Conservation (phyloP, 768 basidiomycete species). For the Piloderma croceum region DNA sequence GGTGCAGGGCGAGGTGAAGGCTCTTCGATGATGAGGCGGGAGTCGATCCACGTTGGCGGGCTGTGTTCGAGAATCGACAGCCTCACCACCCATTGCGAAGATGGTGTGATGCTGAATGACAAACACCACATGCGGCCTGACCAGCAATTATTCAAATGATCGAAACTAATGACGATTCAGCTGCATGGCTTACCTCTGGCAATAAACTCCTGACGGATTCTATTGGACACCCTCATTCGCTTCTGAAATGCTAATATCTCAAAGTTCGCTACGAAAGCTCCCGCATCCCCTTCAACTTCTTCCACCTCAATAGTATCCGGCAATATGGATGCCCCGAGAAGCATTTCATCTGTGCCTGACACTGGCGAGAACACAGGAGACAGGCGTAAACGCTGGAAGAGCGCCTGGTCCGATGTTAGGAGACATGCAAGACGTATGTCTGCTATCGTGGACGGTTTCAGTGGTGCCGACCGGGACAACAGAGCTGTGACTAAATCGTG, state of each 20-base stretch:
- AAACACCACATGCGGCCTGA: slow-evolving; percentile 56
- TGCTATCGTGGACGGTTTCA: slow-evolving; percentile 38
- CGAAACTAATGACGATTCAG: slow-evolving; percentile 4
- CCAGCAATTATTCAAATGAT: neutral
- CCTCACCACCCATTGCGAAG: slow-evolving; percentile 43
- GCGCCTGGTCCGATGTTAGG: slow-evolving; percentile 50
- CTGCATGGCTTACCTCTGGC: slow-evolving; percentile 40
- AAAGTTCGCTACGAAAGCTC: slow-evolving; percentile 50
- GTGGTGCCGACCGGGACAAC: slow-evolving; percentile 46
- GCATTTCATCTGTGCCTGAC: slow-evolving; percentile 48
- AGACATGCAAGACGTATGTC: slow-evolving; percentile 68
- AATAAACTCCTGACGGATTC: slow-evolving; percentile 59
- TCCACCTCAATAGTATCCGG: slow-evolving; percentile 53
- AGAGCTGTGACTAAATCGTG: slow-evolving; percentile 39
- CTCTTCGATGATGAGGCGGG: slow-evolving; percentile 41
- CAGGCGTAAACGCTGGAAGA: slow-evolving; percentile 55
- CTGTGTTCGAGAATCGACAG: slow-evolving; percentile 52
- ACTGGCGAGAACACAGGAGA: slow-evolving; percentile 47
- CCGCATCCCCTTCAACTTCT: slow-evolving; percentile 44
- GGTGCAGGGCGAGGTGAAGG: slow-evolving; percentile 17
- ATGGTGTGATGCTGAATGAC: slow-evolving; percentile 31
- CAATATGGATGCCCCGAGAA: slow-evolving; percentile 37
- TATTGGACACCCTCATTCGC: slow-evolving; percentile 59
- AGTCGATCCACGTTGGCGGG: slow-evolving; percentile 53
- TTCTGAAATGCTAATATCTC: slow-evolving; percentile 57